Conservation (phyloP, 805 yeast species). For the Candida rishiriensis region DNA sequence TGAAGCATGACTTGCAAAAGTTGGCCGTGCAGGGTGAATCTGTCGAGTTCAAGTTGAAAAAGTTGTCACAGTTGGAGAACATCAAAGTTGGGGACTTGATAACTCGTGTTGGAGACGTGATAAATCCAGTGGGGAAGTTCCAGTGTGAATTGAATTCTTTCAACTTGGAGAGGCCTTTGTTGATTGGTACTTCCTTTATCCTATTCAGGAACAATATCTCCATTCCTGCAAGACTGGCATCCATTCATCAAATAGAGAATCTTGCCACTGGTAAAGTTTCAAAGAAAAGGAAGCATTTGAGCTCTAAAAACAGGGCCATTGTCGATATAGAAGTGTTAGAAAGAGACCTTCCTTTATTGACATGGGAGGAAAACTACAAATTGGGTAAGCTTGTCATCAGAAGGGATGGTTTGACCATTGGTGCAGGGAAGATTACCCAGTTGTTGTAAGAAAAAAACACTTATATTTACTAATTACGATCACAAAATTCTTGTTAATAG, state of each 20-base stretch:
- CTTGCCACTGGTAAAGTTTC: slow-evolving; percentile 36
- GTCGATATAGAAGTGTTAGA: slow-evolving; percentile 51
- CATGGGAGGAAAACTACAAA: slow-evolving; percentile 41
- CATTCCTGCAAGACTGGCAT: slow-evolving; percentile 61
- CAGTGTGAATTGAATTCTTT: slow-evolving; percentile 60
- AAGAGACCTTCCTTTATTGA: slow-evolving; percentile 48
- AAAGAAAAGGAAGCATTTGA: slow-evolving; percentile 52
- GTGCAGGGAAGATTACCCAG: slow-evolving; percentile 34
- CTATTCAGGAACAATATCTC: slow-evolving; percentile 72
- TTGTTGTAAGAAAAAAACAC: slow-evolving; percentile 1
- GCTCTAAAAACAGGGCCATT: slow-evolving; percentile 53
- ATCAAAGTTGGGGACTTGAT: slow-evolving; percentile 67
- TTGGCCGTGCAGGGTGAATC: slow-evolving; percentile 53
- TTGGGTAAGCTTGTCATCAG: slow-evolving; percentile 69
- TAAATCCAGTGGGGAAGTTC: slow-evolving; percentile 44
- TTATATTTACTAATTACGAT: too few species aligned
- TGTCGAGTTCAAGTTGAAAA: slow-evolving; percentile 40
- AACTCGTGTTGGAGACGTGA: slow-evolving; percentile 26
- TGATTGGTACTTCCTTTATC: slow-evolving; percentile 76
- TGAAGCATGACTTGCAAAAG: slow-evolving; percentile 18
- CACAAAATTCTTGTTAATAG: too few species aligned
- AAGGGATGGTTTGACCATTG: slow-evolving; percentile 65
- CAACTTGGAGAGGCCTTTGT: slow-evolving; percentile 63
- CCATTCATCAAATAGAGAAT: slow-evolving; percentile 33
- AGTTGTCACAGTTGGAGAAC: slow-evolving; percentile 34